Evolutionary conservation across 352 stramenopile species (phyloP), one percentile per base, ranked within the genome.

Genomic region (Aphanomyces cochlioides): DNA sequence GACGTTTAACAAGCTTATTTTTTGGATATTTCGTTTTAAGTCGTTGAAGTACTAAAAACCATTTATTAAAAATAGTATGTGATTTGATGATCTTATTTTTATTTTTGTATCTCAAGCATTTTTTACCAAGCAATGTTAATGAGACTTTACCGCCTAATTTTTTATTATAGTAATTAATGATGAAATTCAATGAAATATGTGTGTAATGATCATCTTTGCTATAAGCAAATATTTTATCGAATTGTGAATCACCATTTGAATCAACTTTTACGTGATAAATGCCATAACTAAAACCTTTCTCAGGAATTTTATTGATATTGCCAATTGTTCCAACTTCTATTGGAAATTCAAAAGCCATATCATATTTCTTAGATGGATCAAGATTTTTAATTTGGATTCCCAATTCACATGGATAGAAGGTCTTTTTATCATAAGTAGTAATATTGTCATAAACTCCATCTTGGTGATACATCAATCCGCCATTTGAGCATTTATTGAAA

Each of bases 1-100:
- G 6, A 6, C 36, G 6, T 34, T 57, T 57, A 34, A 57, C 17
- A 7, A 57, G 48, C 17, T 57, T 57, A 34, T 66, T 66, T 47
- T 63, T 48, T 53, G 57, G 57, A 66, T 53, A 66, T 48, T 66
- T 47, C 7, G n/a, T 10, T 48, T 66, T 66, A 7, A 66, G n/a
- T 7, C 53, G 7, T n/a, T 19, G 6, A 12, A 66, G 17, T 10
- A 17, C 21, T 12, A 7, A n/a, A 48, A 48, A 66, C 57, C 57
- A 66, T 45, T 45, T 66, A n/a, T 19, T 45, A 47, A 66, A 66
- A 7, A 66, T 34, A 7, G 6, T 7, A 21, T 17, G 53, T 17
- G 6, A 19, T 47, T 53, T 19, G 37, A 66, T 53, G 47, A 53
- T 45, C 12, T 66, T 19, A 45, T 63, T 66, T 17, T 66, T 53